Base-by-base conservation (phyloP, 768 basidiomycete species). In the Termitomyces sp. region DNA sequence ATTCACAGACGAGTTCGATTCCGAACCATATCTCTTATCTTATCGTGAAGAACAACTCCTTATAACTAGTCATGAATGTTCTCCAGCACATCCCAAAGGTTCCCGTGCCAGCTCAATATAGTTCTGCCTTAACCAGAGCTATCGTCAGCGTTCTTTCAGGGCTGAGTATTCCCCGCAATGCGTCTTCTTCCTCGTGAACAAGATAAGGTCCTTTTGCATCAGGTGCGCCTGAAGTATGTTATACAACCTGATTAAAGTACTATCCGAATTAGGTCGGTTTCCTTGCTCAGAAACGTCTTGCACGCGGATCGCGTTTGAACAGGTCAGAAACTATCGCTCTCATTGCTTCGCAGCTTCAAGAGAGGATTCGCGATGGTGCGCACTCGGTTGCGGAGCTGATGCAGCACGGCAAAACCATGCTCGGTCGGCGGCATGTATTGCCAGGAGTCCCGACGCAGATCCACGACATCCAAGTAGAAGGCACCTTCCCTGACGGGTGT, bases 401-500 rank as follows among this genome's bases (percentile, higher is more conserved):
- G 95, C 86, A 93, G 50, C 78, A 90, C 65, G 97, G 97, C 7
- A 98, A 95, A 77, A 82, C 81, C 20, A 69, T 99, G 54, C 80
- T 99, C 9, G 95, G 96, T 2, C 78, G 93, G 33, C 75, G 92
- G 50, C 96, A 98, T 73, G 96, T 98, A 44, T 79, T 95, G 56
- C 85, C 93, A 0, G 83, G 84, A 45, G 95, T 98, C 0, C 81
- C 88, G 0, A 74, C 77, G 6, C 80, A 87, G 48, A 71, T 98
- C 27, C 87, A 93, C 64, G 88, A 95, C 64, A 88, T 99, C 36
- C 95, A 97, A 69, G 93, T 97, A 0, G 95, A 98, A 69, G 95
- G 95, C 15, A 95, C 93, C 1, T 94, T 98, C 66, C 78, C 72
- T 7, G 95, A 95, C 63, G 91, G 91, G 94, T 92, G 65, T 45